Base-by-base conservation (phyloP, 148 eudicot genomes). In the Chenopodium formosanum region DNA sequence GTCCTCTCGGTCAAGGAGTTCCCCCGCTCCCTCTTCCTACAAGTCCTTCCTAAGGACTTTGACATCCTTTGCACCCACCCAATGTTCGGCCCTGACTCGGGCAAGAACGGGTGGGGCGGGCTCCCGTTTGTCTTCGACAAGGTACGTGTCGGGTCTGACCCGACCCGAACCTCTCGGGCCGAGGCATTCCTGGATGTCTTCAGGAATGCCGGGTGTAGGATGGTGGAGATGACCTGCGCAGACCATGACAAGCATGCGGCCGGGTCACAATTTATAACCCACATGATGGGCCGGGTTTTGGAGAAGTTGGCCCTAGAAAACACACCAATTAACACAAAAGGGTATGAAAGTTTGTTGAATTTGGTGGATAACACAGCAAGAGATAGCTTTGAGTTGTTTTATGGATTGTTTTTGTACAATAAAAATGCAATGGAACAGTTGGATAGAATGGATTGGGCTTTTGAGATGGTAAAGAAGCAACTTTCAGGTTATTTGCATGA, bases 51-150 rank as follows among this genome's bases (percentile, higher is more conserved):
- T 0, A 32, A 13, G 25, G 92, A 94, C 64, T 94, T 91, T 40
- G 98, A 94, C 74, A 91, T 94, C 67, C 80, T 94, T 31, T 94
- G 98, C 81, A 92, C 94, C 16, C 98, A 94, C 80, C 98, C 98
- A 0, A 94, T 94, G 98, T 94, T 92, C 77, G 98, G 98, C 5
- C 94, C 96, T 1, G 96, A 92, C 67, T 91, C 94, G 19, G 98
- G 90, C 23, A 92, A 91, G 69, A 25, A 79, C 7, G 81, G 90
- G 16, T 94, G 98, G 98, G 84, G 67, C 12, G 88, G 81, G 19
- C 82, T 94, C n/a, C 90, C 91, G 0, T 88, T 94, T 77, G 96
- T 94, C 32, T 94, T 84, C 32, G 98, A 94, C 25, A 94, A 85
- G 78, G 96, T 94, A 29, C 79, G 94, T 47, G 85, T 94, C 66